phyloP scores from a whole-genome alignment of 1,284 basidiomycete species.

The Malassezia nana region DNA sequence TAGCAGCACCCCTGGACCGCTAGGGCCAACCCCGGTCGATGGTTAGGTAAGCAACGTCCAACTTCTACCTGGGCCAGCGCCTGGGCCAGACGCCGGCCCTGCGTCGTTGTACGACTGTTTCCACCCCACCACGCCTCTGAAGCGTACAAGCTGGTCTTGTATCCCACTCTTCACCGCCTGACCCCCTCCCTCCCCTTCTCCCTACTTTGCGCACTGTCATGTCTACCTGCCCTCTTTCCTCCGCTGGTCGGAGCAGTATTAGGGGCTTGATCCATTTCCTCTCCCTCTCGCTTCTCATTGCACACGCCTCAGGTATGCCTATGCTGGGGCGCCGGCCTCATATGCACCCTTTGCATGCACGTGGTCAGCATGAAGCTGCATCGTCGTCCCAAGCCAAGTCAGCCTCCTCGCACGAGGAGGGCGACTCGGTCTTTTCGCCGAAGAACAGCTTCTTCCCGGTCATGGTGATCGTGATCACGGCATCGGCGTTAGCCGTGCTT shows the following conservation, averaged over 20 bases:
- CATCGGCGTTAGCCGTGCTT: not conserved
- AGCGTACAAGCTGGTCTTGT: constrained; percentile 6
- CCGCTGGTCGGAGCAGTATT: constrained; percentile 6
- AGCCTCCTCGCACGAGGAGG: not conserved
- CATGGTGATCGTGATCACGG: not conserved
- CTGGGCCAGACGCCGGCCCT: no score
- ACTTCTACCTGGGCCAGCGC: not conserved
- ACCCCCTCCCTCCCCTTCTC: not conserved
- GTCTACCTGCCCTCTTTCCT: not conserved
- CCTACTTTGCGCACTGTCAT: not conserved
- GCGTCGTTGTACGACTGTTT: no score
- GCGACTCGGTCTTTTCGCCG: constrained; percentile 6
- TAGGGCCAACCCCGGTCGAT: not conserved
- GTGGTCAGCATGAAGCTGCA: not conserved
- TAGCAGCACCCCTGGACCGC: no score
- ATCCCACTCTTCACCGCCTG: not conserved
- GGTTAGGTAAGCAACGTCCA: not conserved
- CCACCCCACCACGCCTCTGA: not conserved
- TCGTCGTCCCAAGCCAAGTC: not conserved
- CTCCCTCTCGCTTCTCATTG: not conserved
- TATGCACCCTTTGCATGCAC: not conserved
- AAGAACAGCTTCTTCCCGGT: constrained; percentile 9
- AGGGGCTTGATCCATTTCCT: not conserved
- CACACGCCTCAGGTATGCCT: not conserved
- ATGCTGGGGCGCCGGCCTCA: not conserved